Conservation (phyloP, 129 eudicot species). For the Flaveria sonorensis region DNA sequence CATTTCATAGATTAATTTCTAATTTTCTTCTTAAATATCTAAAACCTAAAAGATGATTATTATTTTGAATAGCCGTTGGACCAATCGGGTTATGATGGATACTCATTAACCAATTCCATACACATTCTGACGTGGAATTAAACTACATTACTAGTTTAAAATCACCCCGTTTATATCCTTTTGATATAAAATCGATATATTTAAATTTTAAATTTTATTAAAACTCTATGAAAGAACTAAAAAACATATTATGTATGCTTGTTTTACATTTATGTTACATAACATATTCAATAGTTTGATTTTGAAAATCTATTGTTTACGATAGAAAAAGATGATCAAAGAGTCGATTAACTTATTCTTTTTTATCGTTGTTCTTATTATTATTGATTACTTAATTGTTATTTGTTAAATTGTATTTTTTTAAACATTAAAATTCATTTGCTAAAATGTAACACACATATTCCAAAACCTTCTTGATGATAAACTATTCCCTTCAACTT, state of each 20-base stretch:
- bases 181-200: too few species aligned
- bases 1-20: not conserved
- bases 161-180: not conserved
- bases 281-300: not conserved
- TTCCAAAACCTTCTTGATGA: not conserved
- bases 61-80: constrained; percentile 12
- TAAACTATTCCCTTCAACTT: not conserved
- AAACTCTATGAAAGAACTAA: not conserved
- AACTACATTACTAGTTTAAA: not conserved
- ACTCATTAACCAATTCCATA: constrained; percentile 12
- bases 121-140: constrained; percentile 24
- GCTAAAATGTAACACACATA: not conserved
- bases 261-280: not conserved
- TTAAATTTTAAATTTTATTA: too few species aligned
- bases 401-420: not conserved
- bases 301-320: not conserved
- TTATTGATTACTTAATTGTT: not conserved
- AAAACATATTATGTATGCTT: not conserved
- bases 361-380: not conserved
- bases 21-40: not conserved
- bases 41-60: not conserved
- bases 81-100: not conserved
- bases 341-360: not conserved
- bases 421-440: not conserved
- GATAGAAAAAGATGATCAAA: not conserved